Evolutionary conservation across 164 flowering plant species (phyloP).

Genomic region (Houttuynia cordata): DNA sequence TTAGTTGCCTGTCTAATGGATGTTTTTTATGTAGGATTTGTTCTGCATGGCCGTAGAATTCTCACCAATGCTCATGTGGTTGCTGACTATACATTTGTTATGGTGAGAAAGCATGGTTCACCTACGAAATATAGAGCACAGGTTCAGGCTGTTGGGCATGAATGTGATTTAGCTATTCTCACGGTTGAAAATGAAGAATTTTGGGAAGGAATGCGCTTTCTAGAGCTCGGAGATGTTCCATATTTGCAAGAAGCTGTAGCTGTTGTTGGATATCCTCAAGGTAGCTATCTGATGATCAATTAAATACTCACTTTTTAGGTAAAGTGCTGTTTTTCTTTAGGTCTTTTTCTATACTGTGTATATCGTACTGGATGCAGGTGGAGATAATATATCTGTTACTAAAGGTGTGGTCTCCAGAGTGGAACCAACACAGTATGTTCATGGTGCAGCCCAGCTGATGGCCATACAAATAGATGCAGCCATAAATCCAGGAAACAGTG

Average conservation of each 20-base stretch:
- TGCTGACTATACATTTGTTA: constrained; percentile 84
- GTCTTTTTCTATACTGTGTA: neutral
- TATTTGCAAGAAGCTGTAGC: constrained; percentile 88
- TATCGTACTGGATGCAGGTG: constrained; percentile 36
- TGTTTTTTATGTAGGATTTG: constrained; percentile 45
- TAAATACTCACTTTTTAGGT: neutral
- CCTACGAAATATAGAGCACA: constrained; percentile 78
- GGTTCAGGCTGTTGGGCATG: constrained; percentile 81
- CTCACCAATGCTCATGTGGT: constrained; percentile 96
- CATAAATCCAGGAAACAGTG: constrained; percentile 95
- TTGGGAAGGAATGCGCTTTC: constrained; percentile 65
- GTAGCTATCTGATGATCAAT: constrained; percentile 15
- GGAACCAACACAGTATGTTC: constrained; percentile 89
- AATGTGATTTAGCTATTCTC: constrained; percentile 88
- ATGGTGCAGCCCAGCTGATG: constrained; percentile 84
- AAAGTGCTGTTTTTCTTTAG: neutral
- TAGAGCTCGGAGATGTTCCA: constrained; percentile 84
- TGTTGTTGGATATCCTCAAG: constrained; percentile 97
- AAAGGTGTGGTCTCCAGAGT: constrained; percentile 97
- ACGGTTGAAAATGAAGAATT: constrained; percentile 68
- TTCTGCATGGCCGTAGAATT: constrained; percentile 59
- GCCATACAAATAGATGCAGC: constrained; percentile 98
- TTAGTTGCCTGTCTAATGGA: neutral
- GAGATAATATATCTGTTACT: constrained; percentile 93
- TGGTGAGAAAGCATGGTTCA: constrained; percentile 90